These are phyloP conservation scores for Melaleuca quinquenervia DNA, from an alignment of 345 rosid genomes.

Conservation along the genomic window DNA sequence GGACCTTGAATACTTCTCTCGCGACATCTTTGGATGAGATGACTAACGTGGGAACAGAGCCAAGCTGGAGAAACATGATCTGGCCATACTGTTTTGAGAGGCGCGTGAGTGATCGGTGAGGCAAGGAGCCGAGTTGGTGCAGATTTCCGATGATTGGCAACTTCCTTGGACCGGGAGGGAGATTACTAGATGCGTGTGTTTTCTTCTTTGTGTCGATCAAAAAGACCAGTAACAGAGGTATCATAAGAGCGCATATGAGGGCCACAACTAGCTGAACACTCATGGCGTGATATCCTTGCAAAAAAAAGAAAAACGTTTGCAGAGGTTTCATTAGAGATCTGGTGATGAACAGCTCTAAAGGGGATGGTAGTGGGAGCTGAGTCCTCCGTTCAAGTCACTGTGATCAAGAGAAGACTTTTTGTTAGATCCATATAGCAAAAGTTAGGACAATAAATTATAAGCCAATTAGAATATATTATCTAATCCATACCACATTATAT, in stretches of 20 bases:
- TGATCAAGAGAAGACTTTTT: too few relatives aligned
- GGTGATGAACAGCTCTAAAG: background rate
- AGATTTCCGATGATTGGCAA: conserved; percentile 30
- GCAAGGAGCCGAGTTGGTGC: conserved; percentile 18
- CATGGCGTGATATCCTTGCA: background rate
- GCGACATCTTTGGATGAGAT: conserved; percentile 27
- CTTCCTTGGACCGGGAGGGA: conserved; percentile 30
- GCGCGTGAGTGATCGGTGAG: conserved; percentile 16
- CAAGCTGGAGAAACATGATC: conserved; percentile 33
- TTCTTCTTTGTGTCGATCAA: background rate
- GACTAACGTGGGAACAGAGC: conserved; percentile 28
- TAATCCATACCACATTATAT: too few relatives aligned
- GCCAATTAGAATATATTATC: too few relatives aligned
- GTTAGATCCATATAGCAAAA: too few relatives aligned
- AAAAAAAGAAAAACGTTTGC: background rate
- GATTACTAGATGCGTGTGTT: background rate
- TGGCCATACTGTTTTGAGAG: conserved; percentile 26
- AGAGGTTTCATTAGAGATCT: background rate
- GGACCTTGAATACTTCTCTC: conserved; percentile 20
- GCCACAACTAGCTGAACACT: background rate
- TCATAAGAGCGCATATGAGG: background rate
- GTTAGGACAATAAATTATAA: too few relatives aligned
- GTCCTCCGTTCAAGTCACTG: background rate
- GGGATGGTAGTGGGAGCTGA: background rate
- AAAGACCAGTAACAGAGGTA: background rate